Conservation (phyloP, 768 basidiomycete genomes). For the Pleurotus eryngii region DNA sequence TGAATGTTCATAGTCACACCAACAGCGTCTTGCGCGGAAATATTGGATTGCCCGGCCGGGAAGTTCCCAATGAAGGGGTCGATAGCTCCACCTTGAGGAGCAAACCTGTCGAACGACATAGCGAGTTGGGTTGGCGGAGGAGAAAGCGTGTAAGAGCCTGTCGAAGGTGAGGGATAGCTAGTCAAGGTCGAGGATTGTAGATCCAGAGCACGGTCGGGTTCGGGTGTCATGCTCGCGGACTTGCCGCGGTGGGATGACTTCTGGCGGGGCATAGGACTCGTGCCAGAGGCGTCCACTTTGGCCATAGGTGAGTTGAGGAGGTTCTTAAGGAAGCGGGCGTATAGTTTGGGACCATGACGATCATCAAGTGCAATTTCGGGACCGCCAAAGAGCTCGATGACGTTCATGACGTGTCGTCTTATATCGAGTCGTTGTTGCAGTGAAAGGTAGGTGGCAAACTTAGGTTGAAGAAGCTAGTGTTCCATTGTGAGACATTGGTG, state of each 20-base stretch:
- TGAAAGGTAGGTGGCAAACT: conserved; percentile 60
- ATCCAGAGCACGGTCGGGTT: conserved; percentile 20
- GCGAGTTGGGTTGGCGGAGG: conserved; percentile 43
- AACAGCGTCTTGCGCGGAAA: conserved; percentile 14
- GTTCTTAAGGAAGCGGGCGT: conserved; percentile 73
- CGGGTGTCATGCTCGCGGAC: conserved; percentile 10
- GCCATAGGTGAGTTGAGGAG: conserved; percentile 61
- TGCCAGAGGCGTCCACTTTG: conserved; percentile 18
- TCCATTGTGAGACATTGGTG: not conserved
- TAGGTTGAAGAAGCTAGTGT: conserved; percentile 72
- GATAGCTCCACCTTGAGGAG: conserved; percentile 32
- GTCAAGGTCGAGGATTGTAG: conserved; percentile 21
- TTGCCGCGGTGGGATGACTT: conserved; percentile 10
- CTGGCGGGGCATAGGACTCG: conserved; percentile 5
- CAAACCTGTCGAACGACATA: conserved; percentile 45
- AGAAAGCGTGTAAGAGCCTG: conserved; percentile 38
- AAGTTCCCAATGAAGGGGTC: conserved; percentile 35
- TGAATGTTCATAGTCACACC: conserved; percentile 25
- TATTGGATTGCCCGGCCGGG: not conserved
- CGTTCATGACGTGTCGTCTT: conserved; percentile 56
- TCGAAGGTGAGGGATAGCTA: conserved; percentile 37
- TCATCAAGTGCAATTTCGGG: conserved; percentile 77
- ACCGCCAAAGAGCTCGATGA: conserved; percentile 64
- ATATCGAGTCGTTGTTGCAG: conserved; percentile 60
- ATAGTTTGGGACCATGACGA: conserved; percentile 76